phyloP scores from a whole-genome alignment of 83 land plant genomes.

The Thuja plicata region DNA sequence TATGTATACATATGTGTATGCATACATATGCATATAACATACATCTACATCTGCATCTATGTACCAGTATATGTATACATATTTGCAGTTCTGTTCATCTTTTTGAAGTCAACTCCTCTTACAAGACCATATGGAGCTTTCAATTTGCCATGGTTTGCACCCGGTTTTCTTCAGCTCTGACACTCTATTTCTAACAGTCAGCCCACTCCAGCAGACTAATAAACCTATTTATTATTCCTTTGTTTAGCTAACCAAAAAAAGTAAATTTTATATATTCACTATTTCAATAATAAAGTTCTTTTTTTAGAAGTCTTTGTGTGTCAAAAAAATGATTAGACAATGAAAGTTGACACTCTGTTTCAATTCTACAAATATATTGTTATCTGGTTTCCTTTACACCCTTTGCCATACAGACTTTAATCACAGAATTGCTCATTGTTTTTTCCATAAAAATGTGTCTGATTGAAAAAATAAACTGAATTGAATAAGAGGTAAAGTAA shows the following conservation, averaged over 20 bases:
- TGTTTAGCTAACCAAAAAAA: not conserved
- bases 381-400: not conserved
- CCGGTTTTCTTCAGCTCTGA: no score
- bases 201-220: no score
- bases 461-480: not conserved
- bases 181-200: no score
- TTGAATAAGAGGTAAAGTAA: conserved; percentile 9
- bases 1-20: no score
- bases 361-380: not conserved
- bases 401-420: not conserved
- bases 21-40: no score
- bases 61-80: no score
- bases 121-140: no score
- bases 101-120: no score
- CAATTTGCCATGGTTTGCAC: no score
- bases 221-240: no score
- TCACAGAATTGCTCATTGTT: not conserved
- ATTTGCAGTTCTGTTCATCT: no score
- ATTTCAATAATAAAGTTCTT: not conserved
- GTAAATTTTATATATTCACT: not conserved
- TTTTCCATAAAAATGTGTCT: not conserved
- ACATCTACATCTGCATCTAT: no score
- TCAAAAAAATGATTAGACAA: not conserved
- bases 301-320: not conserved
- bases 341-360: not conserved